Conservation (phyloP, 495 filamentous ascomycete genomes). For the Apodospora peruviana region DNA sequence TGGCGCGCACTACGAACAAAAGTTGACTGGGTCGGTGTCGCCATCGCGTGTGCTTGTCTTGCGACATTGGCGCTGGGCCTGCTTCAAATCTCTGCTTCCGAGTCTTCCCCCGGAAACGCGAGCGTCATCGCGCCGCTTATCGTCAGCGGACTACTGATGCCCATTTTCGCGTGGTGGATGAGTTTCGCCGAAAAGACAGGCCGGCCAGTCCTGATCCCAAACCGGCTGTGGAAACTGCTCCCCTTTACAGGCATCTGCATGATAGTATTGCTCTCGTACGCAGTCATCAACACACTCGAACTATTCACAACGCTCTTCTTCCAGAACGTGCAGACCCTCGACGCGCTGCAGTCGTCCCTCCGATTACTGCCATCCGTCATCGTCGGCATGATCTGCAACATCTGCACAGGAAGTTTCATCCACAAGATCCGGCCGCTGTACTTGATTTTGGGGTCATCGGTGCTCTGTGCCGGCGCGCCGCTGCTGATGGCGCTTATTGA, state of each 20-base stretch:
- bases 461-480: conserved; percentile 43
- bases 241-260: conserved; percentile 45
- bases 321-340: conserved; percentile 35
- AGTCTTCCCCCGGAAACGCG: conserved; percentile 22
- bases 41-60: conserved; percentile 6
- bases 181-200: conserved; percentile 31
- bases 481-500: conserved; percentile 46
- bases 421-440: conserved; percentile 47
- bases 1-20: neutral
- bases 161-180: conserved; percentile 45
- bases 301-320: conserved; percentile 20
- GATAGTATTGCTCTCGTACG: conserved; percentile 44
- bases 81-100: conserved; percentile 7
- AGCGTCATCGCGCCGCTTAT: conserved; percentile 37
- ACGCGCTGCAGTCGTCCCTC: conserved; percentile 42
- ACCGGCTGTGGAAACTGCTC: conserved; percentile 45
- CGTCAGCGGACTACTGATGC: conserved; percentile 31
- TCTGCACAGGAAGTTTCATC: conserved; percentile 49
- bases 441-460: conserved; percentile 39
- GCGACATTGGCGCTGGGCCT: conserved; percentile 7
- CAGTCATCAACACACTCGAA: conserved; percentile 39
- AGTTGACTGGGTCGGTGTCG: conserved; percentile 15
- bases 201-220: conserved; percentile 49
- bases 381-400: conserved; percentile 46
- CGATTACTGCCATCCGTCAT: conserved; percentile 53